Evolutionary conservation across 306 rosid genomes (phyloP), one percentile per base, ranked within the genome.

Genomic region (Medicago ruthenica): DNA sequence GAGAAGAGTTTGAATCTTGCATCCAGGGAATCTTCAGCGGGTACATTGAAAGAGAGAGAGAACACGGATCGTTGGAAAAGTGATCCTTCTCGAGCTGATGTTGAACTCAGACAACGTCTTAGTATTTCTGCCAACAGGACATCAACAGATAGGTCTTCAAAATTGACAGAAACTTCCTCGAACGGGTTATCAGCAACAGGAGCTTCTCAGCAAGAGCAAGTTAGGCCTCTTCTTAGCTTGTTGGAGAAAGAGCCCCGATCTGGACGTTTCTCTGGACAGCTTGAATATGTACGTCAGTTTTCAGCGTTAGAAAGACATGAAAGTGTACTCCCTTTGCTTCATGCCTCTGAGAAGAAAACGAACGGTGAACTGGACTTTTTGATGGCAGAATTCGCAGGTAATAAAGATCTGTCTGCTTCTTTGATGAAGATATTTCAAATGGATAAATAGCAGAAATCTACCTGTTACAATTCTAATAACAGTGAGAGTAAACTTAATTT

Each of bases 381-480:
- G 80, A 96, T 96, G 97, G 99, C 99, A 39, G 99, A 96, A 78
- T 92, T 96, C 73, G 93, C 98, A 74, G 99, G 99, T 92, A 90
- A 78, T 12, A 21, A n/a, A 20, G 53, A 76, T 85, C 65, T 50
- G 55, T 80, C 59, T 63, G 13, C 75, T 71, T 51, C 20, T 62
- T 78, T 50, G 67, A 64, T 64, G 42, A 81, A 27, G 20, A 54
- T 34, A 34, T 44, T 31, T 45, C 27, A 44, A 48, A 41, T 34
- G 54, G 48, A 71, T 24, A 47, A 54, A 18, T 70, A 31, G 61
- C 24, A 21, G 55, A 74, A 72, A 76, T 24, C 31, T 59, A 3
- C 66, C 72, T 67, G 55, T 42, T 44, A 67, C 54, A 67, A 21
- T 20, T 42, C 39, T 42, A 9, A 20, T 67, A 42, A 44, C 16